A percentile compares a stretch with the other conserved stretches of the same genome.
These are phyloP conservation scores for Warburgia ugandensis DNA, from an alignment of 164 flowering plant genomes.

Conservation along the genomic window DNA sequence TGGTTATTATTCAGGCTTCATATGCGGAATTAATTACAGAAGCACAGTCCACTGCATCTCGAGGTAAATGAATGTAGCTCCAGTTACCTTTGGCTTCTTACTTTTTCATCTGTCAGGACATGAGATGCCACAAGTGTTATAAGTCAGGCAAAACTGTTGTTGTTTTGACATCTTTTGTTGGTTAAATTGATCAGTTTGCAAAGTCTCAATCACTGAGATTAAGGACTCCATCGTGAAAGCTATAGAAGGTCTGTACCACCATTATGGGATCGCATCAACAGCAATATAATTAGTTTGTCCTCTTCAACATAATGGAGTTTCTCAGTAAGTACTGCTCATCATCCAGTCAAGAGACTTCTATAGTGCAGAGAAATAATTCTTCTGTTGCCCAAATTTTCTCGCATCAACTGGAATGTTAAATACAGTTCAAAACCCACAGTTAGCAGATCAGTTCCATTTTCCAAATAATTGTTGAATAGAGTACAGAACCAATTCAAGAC, in stretches of 20 bases:
- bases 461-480: too few species aligned
- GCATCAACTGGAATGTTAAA: too few species aligned
- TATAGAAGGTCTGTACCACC: slow-evolving; percentile 49
- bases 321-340: slow-evolving; percentile 1
- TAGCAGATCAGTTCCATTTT: too few species aligned
- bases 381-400: too few species aligned
- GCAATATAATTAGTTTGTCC: not conserved
- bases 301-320: too few species aligned
- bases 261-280: slow-evolving; percentile 40
- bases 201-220: slow-evolving; percentile 59
- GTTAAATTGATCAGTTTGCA: slow-evolving; percentile 55
- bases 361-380: too few species aligned
- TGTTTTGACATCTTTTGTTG: too few species aligned
- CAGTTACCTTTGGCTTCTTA: not conserved
- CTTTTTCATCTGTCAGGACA: not conserved
- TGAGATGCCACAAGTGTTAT: too few species aligned
- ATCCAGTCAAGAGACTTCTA: too few species aligned
- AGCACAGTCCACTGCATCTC: slow-evolving; percentile 50
- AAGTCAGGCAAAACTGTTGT: too few species aligned
- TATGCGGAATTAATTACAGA: slow-evolving; percentile 55
- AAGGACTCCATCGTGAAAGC: slow-evolving; percentile 43
- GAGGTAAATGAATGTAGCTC: slow-evolving; percentile 28
- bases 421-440: too few species aligned
- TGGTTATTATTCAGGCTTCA: slow-evolving; percentile 40
- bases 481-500: too few species aligned